A percentile compares a stretch with the other conserved stretches of the same genome.
Evolutionary conservation across 1,284 basidiomycete genomes (phyloP).

Genomic region (Marasmius tenuissimus): DNA sequence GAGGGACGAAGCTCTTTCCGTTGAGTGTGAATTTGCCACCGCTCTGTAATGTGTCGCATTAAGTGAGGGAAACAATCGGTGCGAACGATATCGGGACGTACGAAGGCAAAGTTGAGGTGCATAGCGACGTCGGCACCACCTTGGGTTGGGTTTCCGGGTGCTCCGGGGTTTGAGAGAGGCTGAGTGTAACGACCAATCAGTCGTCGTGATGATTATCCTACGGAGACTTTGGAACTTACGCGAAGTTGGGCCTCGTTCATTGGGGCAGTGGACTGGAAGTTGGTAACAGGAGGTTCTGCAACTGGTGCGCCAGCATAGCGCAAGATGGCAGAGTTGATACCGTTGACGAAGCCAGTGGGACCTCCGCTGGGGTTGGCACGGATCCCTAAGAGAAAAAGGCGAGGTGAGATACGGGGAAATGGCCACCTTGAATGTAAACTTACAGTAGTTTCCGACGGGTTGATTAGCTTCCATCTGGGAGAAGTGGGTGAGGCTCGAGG

Average conservation of each 20-base stretch:
- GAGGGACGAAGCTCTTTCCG: slow-evolving; percentile 5
- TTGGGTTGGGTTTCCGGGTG: slow-evolving; percentile 29
- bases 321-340: slow-evolving; percentile 41
- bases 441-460: slow-evolving; percentile 34
- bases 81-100: slow-evolving; percentile 25
- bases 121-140: slow-evolving; percentile 30
- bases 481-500: not conserved
- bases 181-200: slow-evolving; percentile 33
- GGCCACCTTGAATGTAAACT: not conserved
- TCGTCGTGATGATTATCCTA: not conserved
- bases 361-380: slow-evolving; percentile 22
- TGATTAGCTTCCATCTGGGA: slow-evolving; percentile 29
- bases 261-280: not conserved
- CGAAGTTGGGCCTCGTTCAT: slow-evolving; percentile 18
- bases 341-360: slow-evolving; percentile 21
- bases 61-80: slow-evolving; percentile 19
- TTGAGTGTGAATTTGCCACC: slow-evolving; percentile 11
- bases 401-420: not conserved
- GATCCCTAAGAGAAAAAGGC: slow-evolving; percentile 18
- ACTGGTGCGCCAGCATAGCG: slow-evolving; percentile 39
- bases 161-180: slow-evolving; percentile 27
- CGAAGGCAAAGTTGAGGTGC: not conserved
- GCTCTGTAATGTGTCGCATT: not conserved
- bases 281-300: slow-evolving; percentile 28
- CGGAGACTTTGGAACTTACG: not conserved